These are phyloP conservation scores for Paraconiothyrium sp. DNA, from an alignment of 2,329 filamentous ascomycete genomes.

Conservation along the genomic window DNA sequence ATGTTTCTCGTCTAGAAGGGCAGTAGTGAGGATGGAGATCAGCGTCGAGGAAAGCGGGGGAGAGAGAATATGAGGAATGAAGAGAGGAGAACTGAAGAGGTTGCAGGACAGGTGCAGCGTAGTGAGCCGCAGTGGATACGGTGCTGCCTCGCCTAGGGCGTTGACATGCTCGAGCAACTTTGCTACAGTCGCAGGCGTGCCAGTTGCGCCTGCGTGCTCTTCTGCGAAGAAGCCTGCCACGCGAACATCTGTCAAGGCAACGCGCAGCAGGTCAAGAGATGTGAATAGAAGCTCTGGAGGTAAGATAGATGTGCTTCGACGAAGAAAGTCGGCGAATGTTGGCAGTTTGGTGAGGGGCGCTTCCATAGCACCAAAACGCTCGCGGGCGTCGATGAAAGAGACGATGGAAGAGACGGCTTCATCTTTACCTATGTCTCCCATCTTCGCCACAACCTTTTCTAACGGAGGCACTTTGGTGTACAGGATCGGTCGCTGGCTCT, in stretches of 20 bases:
- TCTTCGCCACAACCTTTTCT: constrained; percentile 81
- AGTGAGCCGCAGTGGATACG: constrained; percentile 85
- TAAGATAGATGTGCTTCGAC: constrained; percentile 63
- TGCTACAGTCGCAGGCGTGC: constrained; percentile 62
- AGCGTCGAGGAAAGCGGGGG: constrained; percentile 60
- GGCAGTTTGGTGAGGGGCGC: constrained; percentile 76
- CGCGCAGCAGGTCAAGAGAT: constrained; percentile 83
- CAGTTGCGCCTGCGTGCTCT: constrained; percentile 66
- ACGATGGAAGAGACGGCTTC: constrained; percentile 71
- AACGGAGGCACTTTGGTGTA: constrained; percentile 85
- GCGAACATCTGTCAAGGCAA: constrained; percentile 78
- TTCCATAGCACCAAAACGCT: constrained; percentile 68
- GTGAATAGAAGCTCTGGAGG: constrained; percentile 77
- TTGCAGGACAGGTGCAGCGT: constrained; percentile 87
- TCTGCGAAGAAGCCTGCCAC: constrained; percentile 85
- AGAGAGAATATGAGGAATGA: constrained; percentile 69
- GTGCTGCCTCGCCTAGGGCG: constrained; percentile 63
- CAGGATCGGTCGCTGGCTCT: constrained; percentile 72
- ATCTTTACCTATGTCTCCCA: constrained; percentile 70
- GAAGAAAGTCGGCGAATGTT: constrained; percentile 70
- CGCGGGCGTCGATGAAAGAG: constrained; percentile 73
- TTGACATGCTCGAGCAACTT: constrained; percentile 66
- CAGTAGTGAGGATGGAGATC: constrained; percentile 77
- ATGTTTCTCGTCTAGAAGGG: constrained; percentile 80
- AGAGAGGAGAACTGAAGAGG: constrained; percentile 79